Conservation (phyloP, 768 basidiomycete genomes). For the Russula sp. region DNA sequence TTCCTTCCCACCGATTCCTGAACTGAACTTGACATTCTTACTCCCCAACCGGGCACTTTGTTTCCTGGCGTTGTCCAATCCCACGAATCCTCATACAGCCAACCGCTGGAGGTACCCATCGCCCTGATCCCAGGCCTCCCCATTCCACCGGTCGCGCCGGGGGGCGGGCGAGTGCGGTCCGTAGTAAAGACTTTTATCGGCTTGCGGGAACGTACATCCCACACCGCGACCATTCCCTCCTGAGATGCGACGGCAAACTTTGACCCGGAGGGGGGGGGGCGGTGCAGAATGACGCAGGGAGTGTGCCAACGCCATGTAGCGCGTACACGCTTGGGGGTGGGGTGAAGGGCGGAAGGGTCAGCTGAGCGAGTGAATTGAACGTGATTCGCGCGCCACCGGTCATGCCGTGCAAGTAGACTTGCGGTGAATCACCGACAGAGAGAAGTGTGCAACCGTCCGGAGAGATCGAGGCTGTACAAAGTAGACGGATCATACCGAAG, state of each 20-base stretch:
- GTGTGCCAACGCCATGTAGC: constrained; percentile 27
- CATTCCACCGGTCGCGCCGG: constrained; percentile 15
- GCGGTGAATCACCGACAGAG: constrained; percentile 85
- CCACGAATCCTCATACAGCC: constrained; percentile 58
- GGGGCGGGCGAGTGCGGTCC: constrained; percentile 33
- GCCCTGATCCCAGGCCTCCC: constrained; percentile 25
- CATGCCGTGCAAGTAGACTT: constrained; percentile 77
- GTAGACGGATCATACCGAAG: constrained; percentile 16
- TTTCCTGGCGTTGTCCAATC: constrained; percentile 52
- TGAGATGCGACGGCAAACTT: constrained; percentile 84
- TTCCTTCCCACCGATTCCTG: constrained; percentile 55
- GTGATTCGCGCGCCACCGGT: constrained; percentile 55
- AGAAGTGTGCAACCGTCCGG: constrained; percentile 83
- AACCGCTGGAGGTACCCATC: constrained; percentile 42
- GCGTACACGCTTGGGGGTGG: constrained; percentile 28
- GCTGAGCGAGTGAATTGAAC: constrained; percentile 62
- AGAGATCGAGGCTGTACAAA: constrained; percentile 69
- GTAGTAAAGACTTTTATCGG: constrained; percentile 67
- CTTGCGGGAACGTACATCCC: constrained; percentile 73
- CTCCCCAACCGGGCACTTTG: constrained; percentile 74
- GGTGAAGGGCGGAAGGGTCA: constrained; percentile 54
- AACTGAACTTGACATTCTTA: constrained; percentile 83
- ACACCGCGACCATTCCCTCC: constrained; percentile 72
- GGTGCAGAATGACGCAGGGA: constrained; percentile 74
- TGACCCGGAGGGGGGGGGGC: constrained; percentile 70